phyloP scores from a whole-genome alignment of 371 early-diverging fungal genomes.

The Mortierella sp. region DNA sequence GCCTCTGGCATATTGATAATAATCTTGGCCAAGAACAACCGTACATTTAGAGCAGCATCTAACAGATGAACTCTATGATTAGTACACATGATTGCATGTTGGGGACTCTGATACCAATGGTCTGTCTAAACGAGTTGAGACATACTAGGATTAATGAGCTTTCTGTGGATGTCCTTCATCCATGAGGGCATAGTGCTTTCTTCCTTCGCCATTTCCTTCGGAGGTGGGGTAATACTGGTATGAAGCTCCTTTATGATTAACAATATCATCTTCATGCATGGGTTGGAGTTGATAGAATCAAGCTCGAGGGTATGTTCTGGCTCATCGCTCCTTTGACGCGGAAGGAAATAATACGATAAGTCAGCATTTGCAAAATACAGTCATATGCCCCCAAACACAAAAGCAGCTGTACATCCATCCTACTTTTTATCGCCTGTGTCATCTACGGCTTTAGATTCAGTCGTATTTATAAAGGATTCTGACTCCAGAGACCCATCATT shows the following conservation, averaged over 20 bases:
- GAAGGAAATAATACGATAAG: neutral
- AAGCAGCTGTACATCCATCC: neutral
- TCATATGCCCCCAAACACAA: neutral
- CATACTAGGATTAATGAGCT: conserved; percentile 56
- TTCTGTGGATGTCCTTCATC: conserved; percentile 68
- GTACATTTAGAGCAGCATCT: conserved; percentile 64
- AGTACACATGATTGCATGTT: neutral
- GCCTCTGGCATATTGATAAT: conserved; percentile 70
- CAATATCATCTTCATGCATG: conserved; percentile 69
- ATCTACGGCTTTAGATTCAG: conserved; percentile 9
- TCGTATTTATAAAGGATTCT: neutral
- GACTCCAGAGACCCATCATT: neutral
- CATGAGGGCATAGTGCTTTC: conserved; percentile 68
- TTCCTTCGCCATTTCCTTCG: conserved; percentile 38
- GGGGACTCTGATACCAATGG: neutral
- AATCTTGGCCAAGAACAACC: conserved; percentile 71
- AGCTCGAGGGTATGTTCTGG: conserved; percentile 57
- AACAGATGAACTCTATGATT: neutral
- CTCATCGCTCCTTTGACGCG: conserved; percentile 7
- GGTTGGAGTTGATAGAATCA: conserved; percentile 69
- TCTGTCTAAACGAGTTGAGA: neutral
- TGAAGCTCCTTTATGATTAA: conserved; percentile 66
- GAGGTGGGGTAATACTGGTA: conserved; percentile 55
- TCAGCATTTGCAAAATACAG: neutral
- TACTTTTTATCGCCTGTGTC: conserved; percentile 23